phyloP scores from a whole-genome alignment of 2,329 filamentous ascomycete genomes.

The Fusarium nodosum region DNA sequence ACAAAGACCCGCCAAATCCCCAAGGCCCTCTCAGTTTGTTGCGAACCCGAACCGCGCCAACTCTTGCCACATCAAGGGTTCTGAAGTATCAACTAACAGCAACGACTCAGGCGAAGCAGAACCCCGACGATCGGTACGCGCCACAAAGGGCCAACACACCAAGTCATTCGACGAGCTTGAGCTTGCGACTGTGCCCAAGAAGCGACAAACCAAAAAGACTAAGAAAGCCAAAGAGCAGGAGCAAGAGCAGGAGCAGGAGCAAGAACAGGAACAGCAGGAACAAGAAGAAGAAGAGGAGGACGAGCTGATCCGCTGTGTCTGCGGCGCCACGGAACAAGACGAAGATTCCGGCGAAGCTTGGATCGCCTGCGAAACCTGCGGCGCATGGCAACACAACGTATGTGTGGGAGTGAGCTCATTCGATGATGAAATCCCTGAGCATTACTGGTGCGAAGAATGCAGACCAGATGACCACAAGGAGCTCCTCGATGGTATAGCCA shows the following conservation, averaged over 20 bases:
- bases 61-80: constrained; percentile 23
- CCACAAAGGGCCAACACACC: constrained; percentile 95
- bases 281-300: constrained; percentile 62
- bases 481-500: constrained; percentile 81
- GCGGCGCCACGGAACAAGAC: constrained; percentile 86
- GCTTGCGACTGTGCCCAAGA: constrained; percentile 66
- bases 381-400: constrained; percentile 96
- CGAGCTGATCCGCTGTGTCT: constrained; percentile 92
- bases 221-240: constrained; percentile 69
- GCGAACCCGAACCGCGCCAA: constrained; percentile 27
- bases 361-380: constrained; percentile 95
- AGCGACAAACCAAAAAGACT: constrained; percentile 62
- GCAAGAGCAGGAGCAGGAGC: constrained; percentile 62
- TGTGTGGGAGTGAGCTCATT: constrained; percentile 89
- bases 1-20: constrained; percentile 40
- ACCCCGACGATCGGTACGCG: constrained; percentile 92
- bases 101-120: constrained; percentile 68
- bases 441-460: constrained; percentile 95
- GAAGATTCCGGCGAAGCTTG: constrained; percentile 90
- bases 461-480: constrained; percentile 85
- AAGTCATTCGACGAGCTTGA: constrained; percentile 87
- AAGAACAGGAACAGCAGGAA: constrained; percentile 68
- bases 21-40: constrained; percentile 30
- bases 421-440: constrained; percentile 80
- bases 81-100: constrained; percentile 42